These are phyloP conservation scores for Syncephalastrum sp. DNA, from an alignment of 371 early-diverging fungal genomes.

Conservation along the genomic window DNA sequence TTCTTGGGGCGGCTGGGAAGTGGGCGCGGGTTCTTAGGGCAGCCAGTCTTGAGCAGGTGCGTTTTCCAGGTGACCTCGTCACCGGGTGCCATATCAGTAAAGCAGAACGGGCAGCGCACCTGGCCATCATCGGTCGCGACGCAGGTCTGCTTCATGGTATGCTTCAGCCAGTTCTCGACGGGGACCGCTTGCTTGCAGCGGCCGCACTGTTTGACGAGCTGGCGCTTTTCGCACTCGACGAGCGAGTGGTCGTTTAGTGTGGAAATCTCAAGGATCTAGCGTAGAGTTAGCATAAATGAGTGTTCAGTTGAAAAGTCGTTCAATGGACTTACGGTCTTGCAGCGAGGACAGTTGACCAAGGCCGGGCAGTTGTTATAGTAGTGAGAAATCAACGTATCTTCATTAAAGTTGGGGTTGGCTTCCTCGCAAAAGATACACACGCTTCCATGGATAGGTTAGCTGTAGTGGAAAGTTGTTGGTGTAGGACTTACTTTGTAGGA, in stretches of 20 bases:
- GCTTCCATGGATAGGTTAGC: constrained; percentile 6
- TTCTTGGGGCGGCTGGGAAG: constrained; percentile 15
- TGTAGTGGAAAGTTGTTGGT: neutral
- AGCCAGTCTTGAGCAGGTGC: constrained; percentile 62
- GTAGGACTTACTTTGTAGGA: no score
- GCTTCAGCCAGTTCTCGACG: constrained; percentile 59
- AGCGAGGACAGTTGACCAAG: constrained; percentile 68
- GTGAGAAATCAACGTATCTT: constrained; percentile 71
- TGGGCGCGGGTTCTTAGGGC: constrained; percentile 43
- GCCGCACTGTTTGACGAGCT: constrained; percentile 63
- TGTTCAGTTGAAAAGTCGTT: neutral
- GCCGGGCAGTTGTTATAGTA: constrained; percentile 79
- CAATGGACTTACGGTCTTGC: constrained; percentile 59
- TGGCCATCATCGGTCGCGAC: constrained; percentile 16
- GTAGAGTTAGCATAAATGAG: neutral
- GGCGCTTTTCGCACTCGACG: constrained; percentile 62
- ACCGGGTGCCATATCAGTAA: constrained; percentile 47
- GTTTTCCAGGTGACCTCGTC: constrained; percentile 67
- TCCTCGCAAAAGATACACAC: constrained; percentile 82
- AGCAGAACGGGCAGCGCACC: constrained; percentile 70
- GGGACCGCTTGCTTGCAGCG: constrained; percentile 64
- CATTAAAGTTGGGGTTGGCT: constrained; percentile 63
- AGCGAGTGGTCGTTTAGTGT: constrained; percentile 64
- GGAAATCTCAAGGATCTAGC: constrained; percentile 74
- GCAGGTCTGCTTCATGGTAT: constrained; percentile 51